phyloP scores from a whole-genome alignment of 495 filamentous ascomycete genomes.

The Hyaloscypha hepaticicola region DNA sequence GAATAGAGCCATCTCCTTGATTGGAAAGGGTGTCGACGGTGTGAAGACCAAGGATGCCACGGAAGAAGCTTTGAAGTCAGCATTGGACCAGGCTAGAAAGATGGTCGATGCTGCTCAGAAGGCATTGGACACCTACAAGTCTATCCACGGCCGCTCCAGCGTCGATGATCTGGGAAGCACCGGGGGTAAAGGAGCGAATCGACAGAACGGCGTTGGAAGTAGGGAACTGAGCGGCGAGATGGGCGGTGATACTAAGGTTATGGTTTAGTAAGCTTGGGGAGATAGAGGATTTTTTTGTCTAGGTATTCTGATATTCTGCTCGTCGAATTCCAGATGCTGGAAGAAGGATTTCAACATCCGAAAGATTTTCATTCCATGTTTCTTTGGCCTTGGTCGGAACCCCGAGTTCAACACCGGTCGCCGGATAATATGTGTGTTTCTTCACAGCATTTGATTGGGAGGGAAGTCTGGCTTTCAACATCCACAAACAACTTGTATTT shows the following conservation, averaged over 20 bases:
- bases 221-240: conserved; percentile 45
- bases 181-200: conserved; percentile 1
- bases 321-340: not conserved
- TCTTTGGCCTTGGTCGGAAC: not conserved
- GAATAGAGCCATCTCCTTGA: not conserved
- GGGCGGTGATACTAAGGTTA: not conserved
- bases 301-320: not conserved
- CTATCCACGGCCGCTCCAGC: conserved; percentile 5
- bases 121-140: conserved; percentile 38
- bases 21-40: not conserved
- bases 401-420: not conserved
- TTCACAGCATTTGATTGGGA: not conserved
- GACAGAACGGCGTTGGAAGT: conserved; percentile 42
- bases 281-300: not conserved
- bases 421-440: not conserved
- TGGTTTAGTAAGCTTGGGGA: not conserved
- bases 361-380: not conserved
- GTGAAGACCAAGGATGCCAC: not conserved
- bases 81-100: conserved; percentile 40
- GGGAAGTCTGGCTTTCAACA: conserved; percentile 19
- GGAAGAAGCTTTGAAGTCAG: not conserved
- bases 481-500: conserved; percentile 25
- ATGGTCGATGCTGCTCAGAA: conserved; percentile 38
- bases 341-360: conserved; percentile 9
- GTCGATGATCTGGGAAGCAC: not conserved